Evolutionary conservation across 208 protist genomes (phyloP).

Genomic region (Trypanosoma theileri): DNA sequence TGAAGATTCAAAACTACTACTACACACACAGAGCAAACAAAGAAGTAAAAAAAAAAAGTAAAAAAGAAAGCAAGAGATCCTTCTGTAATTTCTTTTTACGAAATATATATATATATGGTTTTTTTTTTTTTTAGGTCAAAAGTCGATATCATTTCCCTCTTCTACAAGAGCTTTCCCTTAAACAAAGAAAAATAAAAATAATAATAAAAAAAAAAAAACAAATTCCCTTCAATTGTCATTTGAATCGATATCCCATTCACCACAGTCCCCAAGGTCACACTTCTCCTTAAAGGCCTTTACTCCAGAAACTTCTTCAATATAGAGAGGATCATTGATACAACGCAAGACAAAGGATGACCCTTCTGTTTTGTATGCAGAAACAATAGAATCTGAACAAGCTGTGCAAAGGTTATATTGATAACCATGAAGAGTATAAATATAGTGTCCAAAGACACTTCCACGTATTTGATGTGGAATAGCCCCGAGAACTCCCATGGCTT

Average conservation of each 20-base stretch:
- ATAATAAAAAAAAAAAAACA: neutral
- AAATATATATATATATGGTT: no score
- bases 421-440: constrained; percentile 56
- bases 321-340: constrained; percentile 86
- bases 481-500: constrained; percentile 51
- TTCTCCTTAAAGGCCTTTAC: constrained; percentile 69
- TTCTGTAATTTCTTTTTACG: neutral
- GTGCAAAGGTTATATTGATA: constrained; percentile 91
- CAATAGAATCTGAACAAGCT: constrained; percentile 87
- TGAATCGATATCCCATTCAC: constrained; percentile 23
- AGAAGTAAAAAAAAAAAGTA: constrained; percentile 11
- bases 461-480: constrained; percentile 87
- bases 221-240: constrained; percentile 4
- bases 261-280: constrained; percentile 31
- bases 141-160: no score
- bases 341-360: constrained; percentile 90
- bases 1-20: neutral
- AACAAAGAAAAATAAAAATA: constrained; percentile 10
- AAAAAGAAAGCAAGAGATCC: neutral
- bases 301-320: constrained; percentile 76
- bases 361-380: constrained; percentile 58
- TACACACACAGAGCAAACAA: constrained; percentile 7
- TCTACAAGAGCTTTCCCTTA: no score
- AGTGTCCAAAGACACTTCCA: constrained; percentile 85
- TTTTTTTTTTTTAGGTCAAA: no score